These are phyloP conservation scores for Gastroboletus turbinatus DNA, from an alignment of 1,284 basidiomycete genomes.

Conservation along the genomic window DNA sequence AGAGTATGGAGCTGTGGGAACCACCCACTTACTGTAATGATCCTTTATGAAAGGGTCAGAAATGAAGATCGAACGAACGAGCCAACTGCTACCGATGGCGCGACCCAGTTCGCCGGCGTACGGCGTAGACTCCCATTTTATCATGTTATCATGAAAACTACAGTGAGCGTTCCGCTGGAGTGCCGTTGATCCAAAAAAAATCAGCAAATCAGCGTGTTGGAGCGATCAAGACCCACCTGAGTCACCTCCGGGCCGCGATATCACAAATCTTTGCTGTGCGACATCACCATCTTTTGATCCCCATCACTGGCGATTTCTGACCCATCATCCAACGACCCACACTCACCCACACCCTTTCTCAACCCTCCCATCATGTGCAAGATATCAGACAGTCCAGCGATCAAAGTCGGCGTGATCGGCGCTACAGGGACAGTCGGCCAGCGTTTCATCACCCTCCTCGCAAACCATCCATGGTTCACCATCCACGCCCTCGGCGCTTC, in stretches of 20 bases:
- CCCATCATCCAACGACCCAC: background rate
- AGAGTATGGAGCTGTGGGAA: no score
- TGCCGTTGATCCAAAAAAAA: background rate
- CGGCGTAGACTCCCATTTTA: background rate
- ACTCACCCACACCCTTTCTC: background rate
- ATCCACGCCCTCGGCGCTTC: conserved; percentile 91
- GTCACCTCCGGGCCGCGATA: no score
- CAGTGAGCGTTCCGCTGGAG: no score
- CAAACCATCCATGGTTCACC: conserved; percentile 88
- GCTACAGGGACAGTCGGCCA: conserved; percentile 97
- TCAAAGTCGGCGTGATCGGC: conserved; percentile 92
- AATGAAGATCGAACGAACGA: no score
- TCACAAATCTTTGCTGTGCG: background rate
- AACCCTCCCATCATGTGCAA: conserved; percentile 18
- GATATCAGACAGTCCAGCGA: conserved; percentile 22
- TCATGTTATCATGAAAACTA: no score
- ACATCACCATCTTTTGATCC: background rate
- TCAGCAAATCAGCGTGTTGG: conserved; percentile 1
- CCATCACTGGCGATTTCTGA: background rate
- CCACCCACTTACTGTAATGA: background rate
- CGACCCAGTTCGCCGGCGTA: background rate
- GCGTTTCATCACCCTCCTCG: conserved; percentile 89
- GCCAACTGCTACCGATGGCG: no score
- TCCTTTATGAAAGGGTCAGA: background rate
- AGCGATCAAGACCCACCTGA: background rate